Evolutionary conservation across 2,329 filamentous ascomycete genomes (phyloP).

Genomic region (Aaosphaeria arxii): DNA sequence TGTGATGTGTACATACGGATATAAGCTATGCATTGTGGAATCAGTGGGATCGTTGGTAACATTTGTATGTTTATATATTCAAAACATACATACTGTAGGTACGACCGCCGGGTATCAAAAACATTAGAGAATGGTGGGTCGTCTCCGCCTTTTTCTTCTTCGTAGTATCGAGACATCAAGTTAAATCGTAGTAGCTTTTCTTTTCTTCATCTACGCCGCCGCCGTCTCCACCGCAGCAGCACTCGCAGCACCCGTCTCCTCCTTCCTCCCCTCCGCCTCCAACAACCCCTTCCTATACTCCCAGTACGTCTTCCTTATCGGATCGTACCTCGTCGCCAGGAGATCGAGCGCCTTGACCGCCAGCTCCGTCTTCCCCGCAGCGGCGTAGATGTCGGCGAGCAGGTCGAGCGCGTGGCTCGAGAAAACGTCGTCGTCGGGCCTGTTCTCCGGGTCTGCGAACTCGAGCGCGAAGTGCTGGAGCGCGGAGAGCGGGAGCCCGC

Average conservation of each 20-base stretch:
- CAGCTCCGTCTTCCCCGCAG: constrained; percentile 52
- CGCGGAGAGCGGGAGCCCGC: constrained; percentile 48
- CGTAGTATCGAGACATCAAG: no score
- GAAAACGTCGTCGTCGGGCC: constrained; percentile 48
- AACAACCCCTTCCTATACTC: constrained; percentile 61
- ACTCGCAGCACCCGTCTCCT: constrained; percentile 7
- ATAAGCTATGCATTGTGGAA: no score
- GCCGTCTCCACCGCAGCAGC: constrained; percentile 12
- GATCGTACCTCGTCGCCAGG: constrained; percentile 83
- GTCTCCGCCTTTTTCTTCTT: no score
- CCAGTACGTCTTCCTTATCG: constrained; percentile 90
- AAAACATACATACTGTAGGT: background rate
- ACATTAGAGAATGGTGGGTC: no score
- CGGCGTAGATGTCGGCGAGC: constrained; percentile 64
- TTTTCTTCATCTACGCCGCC: no score
- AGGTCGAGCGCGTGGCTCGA: constrained; percentile 67
- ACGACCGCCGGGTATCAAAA: constrained; percentile 17
- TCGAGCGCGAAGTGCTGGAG: constrained; percentile 54
- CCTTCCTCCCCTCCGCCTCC: constrained; percentile 1
- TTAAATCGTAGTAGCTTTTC: no score
- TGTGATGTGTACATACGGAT: no score
- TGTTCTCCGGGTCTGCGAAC: constrained; percentile 50
- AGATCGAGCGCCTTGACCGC: constrained; percentile 70
- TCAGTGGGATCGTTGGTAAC: no score
- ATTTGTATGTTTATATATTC: no score